Conservation (phyloP, 2,329 filamentous ascomycete genomes). For the Monilinia fructigena region DNA sequence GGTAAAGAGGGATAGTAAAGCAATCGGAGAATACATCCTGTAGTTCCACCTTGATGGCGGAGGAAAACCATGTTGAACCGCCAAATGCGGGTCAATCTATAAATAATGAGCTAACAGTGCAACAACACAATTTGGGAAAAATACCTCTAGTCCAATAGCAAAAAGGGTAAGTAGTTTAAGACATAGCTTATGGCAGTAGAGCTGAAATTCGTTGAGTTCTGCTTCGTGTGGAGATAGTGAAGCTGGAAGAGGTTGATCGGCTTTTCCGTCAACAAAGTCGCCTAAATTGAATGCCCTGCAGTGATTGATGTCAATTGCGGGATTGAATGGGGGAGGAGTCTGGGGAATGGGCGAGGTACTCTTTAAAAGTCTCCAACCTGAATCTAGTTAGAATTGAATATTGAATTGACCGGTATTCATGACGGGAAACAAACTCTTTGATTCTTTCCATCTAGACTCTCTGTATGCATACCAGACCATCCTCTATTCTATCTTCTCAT, state of each 20-base stretch:
- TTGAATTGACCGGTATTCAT: conserved; percentile 35
- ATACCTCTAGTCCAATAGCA: conserved; percentile 69
- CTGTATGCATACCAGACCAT: conserved; percentile 84
- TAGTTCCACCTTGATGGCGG: conserved; percentile 57
- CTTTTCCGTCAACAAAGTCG: conserved; percentile 64
- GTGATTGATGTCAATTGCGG: not conserved
- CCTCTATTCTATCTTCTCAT: conserved; percentile 66
- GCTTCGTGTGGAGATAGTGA: conserved; percentile 59
- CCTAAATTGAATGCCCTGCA: conserved; percentile 87
- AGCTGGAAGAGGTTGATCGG: conserved; percentile 73
- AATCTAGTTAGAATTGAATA: conserved; percentile 23
- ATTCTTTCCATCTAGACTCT: conserved; percentile 80
- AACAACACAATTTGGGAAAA: not conserved
- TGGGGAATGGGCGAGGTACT: conserved; percentile 51
- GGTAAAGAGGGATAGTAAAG: conserved; percentile 66
- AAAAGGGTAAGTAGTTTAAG: conserved; percentile 72
- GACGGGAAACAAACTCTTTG: conserved; percentile 58
- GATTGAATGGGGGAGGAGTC: conserved; percentile 29
- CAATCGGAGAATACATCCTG: conserved; percentile 55
- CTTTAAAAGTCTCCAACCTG: conserved; percentile 85
- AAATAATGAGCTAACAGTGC: not conserved
- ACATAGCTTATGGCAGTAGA: conserved; percentile 70
- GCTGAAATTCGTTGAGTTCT: conserved; percentile 65
- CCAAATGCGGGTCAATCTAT: conserved; percentile 34
- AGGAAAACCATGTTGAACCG: conserved; percentile 49